Evolutionary conservation across 306 rosid species (phyloP), one percentile per base, ranked within the genome.

Genomic region (Trifolium fragiferum): DNA sequence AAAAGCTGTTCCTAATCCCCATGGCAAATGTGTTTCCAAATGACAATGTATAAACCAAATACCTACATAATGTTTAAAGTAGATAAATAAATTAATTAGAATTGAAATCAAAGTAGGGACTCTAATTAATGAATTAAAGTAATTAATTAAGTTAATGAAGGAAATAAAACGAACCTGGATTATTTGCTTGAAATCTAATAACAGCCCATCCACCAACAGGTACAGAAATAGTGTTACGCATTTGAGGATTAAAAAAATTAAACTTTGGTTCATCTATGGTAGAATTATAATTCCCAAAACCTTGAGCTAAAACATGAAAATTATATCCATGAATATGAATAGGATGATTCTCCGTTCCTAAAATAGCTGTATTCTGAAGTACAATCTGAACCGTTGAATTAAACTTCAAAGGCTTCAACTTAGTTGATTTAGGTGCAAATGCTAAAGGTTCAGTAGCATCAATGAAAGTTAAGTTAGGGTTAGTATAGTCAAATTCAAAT

Each of bases 1-100:
- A 11, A 82, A 73, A 30, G 83, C 91, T 87, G 79, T 87, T 30
- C 43, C 82, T 37, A 92, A 66, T 0, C 97, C 97, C 88, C 90
- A 86, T 0, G 97, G 89, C 81, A 92, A n/a, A 72, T 92, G 93
- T 16, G 49, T 80, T 7, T 92, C 91, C 32, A 92, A 16, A 70
- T 92, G 97, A 69, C 96, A 92, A 7, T 89, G 96, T 9, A 78
- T 73, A 14, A 84, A 3, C 97, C 97, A 92, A 6, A 92, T 2
- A 72, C 84, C 84, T 80, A 3, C 60, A 30, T 7, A 50, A 11
- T 46, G 5, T 44, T 21, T 18, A 13, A 19, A 37, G 5, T 10
- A 21, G 2, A 44, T 7, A 30, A 27, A 44, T 7, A 30, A 27
- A 43, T 16, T 27, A 21, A 37, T 63, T 18, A 18, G 13, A 53